phyloP scores from a whole-genome alignment of 768 basidiomycete species.

The Agaricus blazei region DNA sequence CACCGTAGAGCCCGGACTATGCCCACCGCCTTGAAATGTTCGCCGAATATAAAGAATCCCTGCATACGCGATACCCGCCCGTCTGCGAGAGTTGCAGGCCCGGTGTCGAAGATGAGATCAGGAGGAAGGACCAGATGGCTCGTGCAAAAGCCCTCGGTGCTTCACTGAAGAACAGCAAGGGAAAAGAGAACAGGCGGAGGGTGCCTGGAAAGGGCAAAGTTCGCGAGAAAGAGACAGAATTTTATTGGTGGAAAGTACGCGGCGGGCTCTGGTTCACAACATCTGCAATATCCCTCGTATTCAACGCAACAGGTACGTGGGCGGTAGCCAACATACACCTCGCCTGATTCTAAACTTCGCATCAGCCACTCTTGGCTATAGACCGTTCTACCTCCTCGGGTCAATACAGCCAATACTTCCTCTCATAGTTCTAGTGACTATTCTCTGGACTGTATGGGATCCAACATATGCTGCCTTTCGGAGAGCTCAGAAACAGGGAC shows the following conservation, averaged over 20 bases:
- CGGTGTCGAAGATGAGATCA: constrained; percentile 77
- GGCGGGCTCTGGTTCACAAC: constrained; percentile 63
- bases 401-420: constrained; percentile 41
- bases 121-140: constrained; percentile 76
- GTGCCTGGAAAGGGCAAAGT: constrained; percentile 35
- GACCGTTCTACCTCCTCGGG: constrained; percentile 20
- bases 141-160: constrained; percentile 70
- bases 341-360: not conserved
- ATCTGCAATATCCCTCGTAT: constrained; percentile 33
- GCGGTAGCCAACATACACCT: constrained; percentile 14
- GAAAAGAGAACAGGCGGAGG: constrained; percentile 53
- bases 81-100: constrained; percentile 76
- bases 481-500: constrained; percentile 62
- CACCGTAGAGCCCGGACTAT: constrained; percentile 66
- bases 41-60: constrained; percentile 66
- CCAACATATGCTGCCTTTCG: constrained; percentile 66
- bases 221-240: constrained; percentile 42
- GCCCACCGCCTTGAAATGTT: constrained; percentile 54
- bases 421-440: constrained; percentile 45
- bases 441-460: constrained; percentile 84
- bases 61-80: constrained; percentile 82
- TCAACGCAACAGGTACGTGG: constrained; percentile 40
- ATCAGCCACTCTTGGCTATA: constrained; percentile 28
- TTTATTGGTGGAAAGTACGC: constrained; percentile 63
- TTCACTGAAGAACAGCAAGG: constrained; percentile 62